These are phyloP conservation scores for Penicillium bialowiezense DNA, from an alignment of 495 filamentous ascomycete genomes.

Conservation along the genomic window DNA sequence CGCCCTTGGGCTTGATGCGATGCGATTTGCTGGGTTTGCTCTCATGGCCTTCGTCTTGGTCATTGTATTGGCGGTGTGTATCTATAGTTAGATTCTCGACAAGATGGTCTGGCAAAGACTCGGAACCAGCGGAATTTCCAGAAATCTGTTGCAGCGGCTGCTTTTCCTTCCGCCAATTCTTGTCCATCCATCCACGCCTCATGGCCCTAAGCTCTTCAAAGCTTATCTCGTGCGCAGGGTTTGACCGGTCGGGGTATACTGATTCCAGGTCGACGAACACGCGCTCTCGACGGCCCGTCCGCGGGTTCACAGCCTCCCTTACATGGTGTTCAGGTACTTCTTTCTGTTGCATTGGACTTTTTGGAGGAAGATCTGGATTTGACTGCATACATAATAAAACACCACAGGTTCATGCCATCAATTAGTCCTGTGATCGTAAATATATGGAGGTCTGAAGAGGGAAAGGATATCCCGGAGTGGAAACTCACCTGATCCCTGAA, in stretches of 20 bases:
- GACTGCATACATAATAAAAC: constrained; percentile 59
- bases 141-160: constrained; percentile 39
- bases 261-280: constrained; percentile 82
- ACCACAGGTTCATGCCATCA: constrained; percentile 60
- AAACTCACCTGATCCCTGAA: constrained; percentile 94
- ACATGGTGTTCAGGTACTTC: constrained; percentile 49
- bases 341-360: constrained; percentile 34
- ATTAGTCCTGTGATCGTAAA: constrained; percentile 99
- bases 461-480: constrained; percentile 21
- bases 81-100: constrained; percentile 29
- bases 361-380: constrained; percentile 43
- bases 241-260: constrained; percentile 73
- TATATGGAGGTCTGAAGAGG: constrained; percentile 53
- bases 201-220: constrained; percentile 89
- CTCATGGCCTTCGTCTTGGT: constrained; percentile 37
- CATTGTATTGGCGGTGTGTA: constrained; percentile 13
- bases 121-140: constrained; percentile 27
- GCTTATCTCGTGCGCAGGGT: constrained; percentile 68
- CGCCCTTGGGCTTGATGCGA: constrained; percentile 72
- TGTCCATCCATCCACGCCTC: constrained; percentile 71
- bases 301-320: constrained; percentile 74
- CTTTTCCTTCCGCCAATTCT: constrained; percentile 56
- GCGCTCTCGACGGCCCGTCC: constrained; percentile 74
- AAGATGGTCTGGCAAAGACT: constrained; percentile 20
- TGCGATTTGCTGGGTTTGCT: constrained; percentile 41